Percentiles rank a stretch among this genome's conserved stretches.
Evolutionary conservation across 805 yeast genomes (phyloP).

Genomic region (Debaryomyces tyrocola): DNA sequence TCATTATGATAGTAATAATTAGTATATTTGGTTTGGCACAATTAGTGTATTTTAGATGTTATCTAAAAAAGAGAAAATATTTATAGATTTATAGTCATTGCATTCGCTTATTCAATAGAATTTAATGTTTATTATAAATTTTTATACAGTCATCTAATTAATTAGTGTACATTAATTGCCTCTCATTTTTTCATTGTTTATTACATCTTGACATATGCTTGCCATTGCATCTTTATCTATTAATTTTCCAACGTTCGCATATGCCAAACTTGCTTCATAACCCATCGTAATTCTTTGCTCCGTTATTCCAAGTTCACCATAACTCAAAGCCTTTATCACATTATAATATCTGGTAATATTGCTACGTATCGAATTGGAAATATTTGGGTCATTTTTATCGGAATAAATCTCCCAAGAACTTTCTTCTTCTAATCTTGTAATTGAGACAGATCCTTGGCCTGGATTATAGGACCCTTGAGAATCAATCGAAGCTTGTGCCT

Average conservation of each 20-base stretch:
- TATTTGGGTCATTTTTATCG: slow-evolving; percentile 75
- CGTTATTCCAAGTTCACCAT: slow-evolving; percentile 82
- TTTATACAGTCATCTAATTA: not conserved
- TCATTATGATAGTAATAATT: slow-evolving; percentile 25
- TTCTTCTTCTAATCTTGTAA: slow-evolving; percentile 88
- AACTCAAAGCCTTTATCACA: slow-evolving; percentile 78
- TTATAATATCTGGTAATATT: slow-evolving; percentile 84
- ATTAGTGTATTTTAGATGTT: slow-evolving; percentile 27
- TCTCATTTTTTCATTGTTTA: slow-evolving; percentile 73
- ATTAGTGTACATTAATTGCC: slow-evolving; percentile 33
- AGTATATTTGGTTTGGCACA: slow-evolving; percentile 31
- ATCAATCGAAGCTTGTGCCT: slow-evolving; percentile 41
- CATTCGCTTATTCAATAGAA: not conserved
- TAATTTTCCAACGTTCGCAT: slow-evolving; percentile 64
- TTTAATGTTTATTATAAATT: not conserved
- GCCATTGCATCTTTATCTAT: slow-evolving; percentile 74
- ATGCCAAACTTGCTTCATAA: slow-evolving; percentile 87
- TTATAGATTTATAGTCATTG: slow-evolving; percentile 2
- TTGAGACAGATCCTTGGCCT: slow-evolving; percentile 62
- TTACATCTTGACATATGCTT: slow-evolving; percentile 67
- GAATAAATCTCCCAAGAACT: slow-evolving; percentile 94
- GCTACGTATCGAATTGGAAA: slow-evolving; percentile 59
- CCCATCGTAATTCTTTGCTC: slow-evolving; percentile 77
- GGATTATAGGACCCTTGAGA: slow-evolving; percentile 44
- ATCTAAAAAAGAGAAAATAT: slow-evolving; percentile 26